Evolutionary conservation across 192 early-diverging fungal genomes (phyloP).

Genomic region (Ambispora gerdemannii): DNA sequence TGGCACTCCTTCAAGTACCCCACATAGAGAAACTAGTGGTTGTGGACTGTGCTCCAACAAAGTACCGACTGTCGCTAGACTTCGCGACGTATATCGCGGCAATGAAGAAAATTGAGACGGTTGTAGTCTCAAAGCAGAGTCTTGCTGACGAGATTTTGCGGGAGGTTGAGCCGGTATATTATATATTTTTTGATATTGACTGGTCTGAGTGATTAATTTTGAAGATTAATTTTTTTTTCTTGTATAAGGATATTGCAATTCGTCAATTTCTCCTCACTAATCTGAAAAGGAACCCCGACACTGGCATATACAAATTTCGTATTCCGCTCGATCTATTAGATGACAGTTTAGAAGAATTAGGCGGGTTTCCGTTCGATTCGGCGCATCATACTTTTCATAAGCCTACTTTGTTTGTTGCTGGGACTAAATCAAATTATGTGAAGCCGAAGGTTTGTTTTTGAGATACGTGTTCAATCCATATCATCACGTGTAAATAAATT

Average conservation of each 20-base stretch:
- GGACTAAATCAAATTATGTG: conserved; percentile 67
- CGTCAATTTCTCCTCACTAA: conserved; percentile 91
- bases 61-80: conserved; percentile 45
- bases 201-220: background rate
- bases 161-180: conserved; percentile 37
- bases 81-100: conserved; percentile 56
- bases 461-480: no score
- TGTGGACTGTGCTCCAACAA: conserved; percentile 68
- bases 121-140: conserved; percentile 49
- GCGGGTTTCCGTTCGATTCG: conserved; percentile 47
- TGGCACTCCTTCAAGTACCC: conserved; percentile 55
- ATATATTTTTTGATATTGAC: background rate
- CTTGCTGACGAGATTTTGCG: conserved; percentile 59
- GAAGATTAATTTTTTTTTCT: background rate
- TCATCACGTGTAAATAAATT: background rate
- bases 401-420: conserved; percentile 81
- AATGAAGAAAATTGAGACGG: conserved; percentile 57
- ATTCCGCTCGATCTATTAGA: conserved; percentile 73
- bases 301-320: conserved; percentile 57
- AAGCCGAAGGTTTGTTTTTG: conserved; percentile 36
- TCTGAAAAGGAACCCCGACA: conserved; percentile 57
- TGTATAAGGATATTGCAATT: conserved; percentile 47
- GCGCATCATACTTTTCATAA: conserved; percentile 47
- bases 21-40: conserved; percentile 58
- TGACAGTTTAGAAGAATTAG: conserved; percentile 49